Evolutionary conservation across 2,329 filamentous ascomycete genomes (phyloP), one percentile per base, ranked within the genome.

Genomic region (Aschersonia sp.): DNA sequence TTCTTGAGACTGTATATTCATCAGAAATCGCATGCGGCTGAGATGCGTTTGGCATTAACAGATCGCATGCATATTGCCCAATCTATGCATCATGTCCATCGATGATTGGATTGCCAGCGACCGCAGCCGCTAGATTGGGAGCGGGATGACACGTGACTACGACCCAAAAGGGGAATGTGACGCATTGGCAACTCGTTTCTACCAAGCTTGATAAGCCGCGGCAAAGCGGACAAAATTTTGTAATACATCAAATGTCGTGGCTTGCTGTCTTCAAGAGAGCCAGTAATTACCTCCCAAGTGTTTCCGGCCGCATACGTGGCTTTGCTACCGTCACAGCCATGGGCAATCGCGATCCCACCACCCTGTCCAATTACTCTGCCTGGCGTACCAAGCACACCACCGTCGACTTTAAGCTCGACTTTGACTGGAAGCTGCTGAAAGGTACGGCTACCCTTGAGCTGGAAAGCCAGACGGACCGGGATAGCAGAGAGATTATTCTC

Each of bases 301-400:
- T 30, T 29, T 35, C 35, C 10, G 32, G 39, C 22, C 48, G 44
- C 0, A 42, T 44, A 41, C 47, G 47, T 40, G 47, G 47, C 12
- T 59, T 65, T 46, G 59, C 60, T 51, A 55, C 60, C 9, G 51
- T 55, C 51, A 60, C 50, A 52, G 59, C 53, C 45, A 63, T 63
- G 62, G 53, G 54, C 45, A 58, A 55, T 45, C 78, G 86, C 59
- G 90, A 97, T 67, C 88, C 88, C 47, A 94, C 88, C 64, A 95
- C 92, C 30, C 69, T 92, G 50, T 84, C 86, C 61, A 97, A 97
- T 70, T 95, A 95, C 66, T 81, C 86, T 64, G 81, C 83, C 48
- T 95, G 87, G 81, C 73, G 78, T 51, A 95, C 87, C 14, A 81
- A 76, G 61, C 88, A 95, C 68, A 92, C 87, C 22, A 82, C 78